Conservation (phyloP, 2,329 filamentous ascomycete species). For the Diaporthe caulivora region DNA sequence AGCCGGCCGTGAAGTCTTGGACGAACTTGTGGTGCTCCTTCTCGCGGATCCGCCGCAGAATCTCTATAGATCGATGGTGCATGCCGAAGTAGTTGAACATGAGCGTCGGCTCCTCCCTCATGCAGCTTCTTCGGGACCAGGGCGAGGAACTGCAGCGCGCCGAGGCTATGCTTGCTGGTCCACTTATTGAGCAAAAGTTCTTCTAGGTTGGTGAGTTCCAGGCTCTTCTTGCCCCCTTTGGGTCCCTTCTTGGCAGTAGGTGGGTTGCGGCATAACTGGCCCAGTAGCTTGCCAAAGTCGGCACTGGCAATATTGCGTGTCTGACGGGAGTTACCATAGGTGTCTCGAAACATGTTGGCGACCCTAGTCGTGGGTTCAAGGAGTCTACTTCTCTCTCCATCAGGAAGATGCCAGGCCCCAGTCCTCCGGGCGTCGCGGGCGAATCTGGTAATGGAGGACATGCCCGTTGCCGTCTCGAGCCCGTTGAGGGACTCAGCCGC, state of each 20-base stretch:
- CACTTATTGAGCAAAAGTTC: not conserved
- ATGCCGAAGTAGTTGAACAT: conserved; percentile 25
- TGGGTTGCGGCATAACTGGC: not conserved
- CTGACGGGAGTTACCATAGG: not conserved
- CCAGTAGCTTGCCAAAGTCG: conserved; percentile 3
- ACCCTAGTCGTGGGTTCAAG: not conserved
- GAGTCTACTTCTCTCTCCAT: not conserved
- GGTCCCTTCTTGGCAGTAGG: not conserved
- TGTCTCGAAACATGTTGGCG: conserved; percentile 14
- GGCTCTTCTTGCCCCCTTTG: not conserved
- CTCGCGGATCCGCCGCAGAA: conserved; percentile 4
- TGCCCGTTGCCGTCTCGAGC: conserved; percentile 3
- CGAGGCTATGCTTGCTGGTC: not conserved
- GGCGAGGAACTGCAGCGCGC: conserved; percentile 11
- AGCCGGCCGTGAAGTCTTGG: conserved; percentile 4
- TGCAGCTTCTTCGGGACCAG: conserved; percentile 7
- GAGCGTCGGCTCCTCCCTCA: conserved; percentile 15
- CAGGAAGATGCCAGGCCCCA: not conserved
- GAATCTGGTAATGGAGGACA: conserved; percentile 1
- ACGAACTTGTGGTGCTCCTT: conserved; percentile 22
- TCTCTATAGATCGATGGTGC: conserved; percentile 5
- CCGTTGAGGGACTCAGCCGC: conserved; percentile 15
- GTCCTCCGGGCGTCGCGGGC: not conserved
- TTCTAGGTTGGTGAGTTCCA: not conserved
- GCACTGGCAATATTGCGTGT: conserved; percentile 9